Base-by-base conservation (phyloP, 2,329 filamentous ascomycete genomes). In the Talaromyces pinophilus region DNA sequence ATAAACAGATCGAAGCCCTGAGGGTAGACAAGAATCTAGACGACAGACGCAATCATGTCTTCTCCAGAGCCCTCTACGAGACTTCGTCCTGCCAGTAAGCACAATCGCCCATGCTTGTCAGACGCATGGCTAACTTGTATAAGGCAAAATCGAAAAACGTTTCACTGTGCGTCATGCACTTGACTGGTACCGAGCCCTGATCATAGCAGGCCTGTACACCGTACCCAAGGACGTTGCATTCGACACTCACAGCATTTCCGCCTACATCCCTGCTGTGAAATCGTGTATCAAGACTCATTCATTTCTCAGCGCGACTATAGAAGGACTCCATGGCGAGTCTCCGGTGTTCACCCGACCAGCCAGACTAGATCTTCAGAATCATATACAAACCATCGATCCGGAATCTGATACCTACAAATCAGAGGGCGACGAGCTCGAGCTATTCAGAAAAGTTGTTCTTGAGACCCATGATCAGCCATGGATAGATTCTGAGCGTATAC, bases 201-300 rank as follows among this genome's bases (percentile, higher is more conserved):
- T 59, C n/a, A 64, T 64, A 7, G 15, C 52, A 57, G 62, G 48
- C 19, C 11, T 64, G 17, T 64, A 64, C n/a, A 55, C 19, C 11
- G n/a, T 59, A 2, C 40, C 46, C 50, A 30, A 48, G 10, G 15
- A 48, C 10, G 7, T 2, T 4, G 19, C 25, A 11, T 62, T 62
- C 46, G 44, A 62, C n/a, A 48, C 60, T 52, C n/a, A 8, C 44
- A 62, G 33, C 30, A 40, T 62, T 30, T 1, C 19, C 19, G 69
- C 73, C 15, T 76, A 77, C 62, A 71, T 78, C 11, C 60, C 63
- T 1, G 71, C 77, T 6, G 59, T 83, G 60, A 74, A 72, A 62
- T 67, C 70, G 13, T 84, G 82, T 67, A 71, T 83, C 19, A 62
- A 72, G 13, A 60, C 74, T 15, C 77, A 82, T 65, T 74, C 81